Base-by-base conservation (phyloP, 768 basidiomycete species). In the Kwoniella sp. region DNA sequence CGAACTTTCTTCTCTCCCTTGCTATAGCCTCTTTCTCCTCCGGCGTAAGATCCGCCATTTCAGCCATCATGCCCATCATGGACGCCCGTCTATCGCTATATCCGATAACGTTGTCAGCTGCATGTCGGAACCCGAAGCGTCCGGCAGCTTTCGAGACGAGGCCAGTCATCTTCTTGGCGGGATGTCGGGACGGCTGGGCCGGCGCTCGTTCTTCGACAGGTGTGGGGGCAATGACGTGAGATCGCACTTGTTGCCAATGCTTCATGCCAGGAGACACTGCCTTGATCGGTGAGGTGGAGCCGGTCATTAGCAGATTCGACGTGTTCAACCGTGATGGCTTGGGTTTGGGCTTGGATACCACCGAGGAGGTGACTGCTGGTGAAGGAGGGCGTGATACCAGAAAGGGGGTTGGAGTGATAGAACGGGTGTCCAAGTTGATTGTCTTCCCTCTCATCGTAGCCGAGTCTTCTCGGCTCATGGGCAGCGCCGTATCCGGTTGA, bases 231-330 rank as follows among this genome's bases (percentile, higher is more conserved):
- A 69, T 46, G 11, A 69, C 67, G 44, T 66, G 62, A 7, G 43
- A n/a, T 17, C 67, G 60, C 43, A 69, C 64, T 32, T 66, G 65
- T 26, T 66, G 64, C 67, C 67, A 69, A 36, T 69, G 67, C 42
- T 64, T 57, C 31, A 66, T 50, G 23, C 60, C 56, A 4, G 67
- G 67, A 4, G 64, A 66, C n/a, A 66, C 47, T 5, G 56, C 36
- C 41, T 58, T 62, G 5, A 53, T 60, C 2, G 63, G 67, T 0
- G 62, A 59, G 10, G 54, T 17, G 3, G 58, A 32, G 11, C 25
- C 28, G 8, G 61, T 20, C 6, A 54, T 26, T 31, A 53, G 29
- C 8, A 65, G 50, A 38, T 65, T 61, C 20, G 33, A 28, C 0
- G 67, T 69, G 22, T 65, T 59, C 12, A 69, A 29, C 9, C 56